A percentile compares a stretch with the other conserved stretches of the same genome.
These are phyloP conservation scores for Hamigera avellanea DNA, from an alignment of 495 filamentous ascomycete species.

Conservation along the genomic window DNA sequence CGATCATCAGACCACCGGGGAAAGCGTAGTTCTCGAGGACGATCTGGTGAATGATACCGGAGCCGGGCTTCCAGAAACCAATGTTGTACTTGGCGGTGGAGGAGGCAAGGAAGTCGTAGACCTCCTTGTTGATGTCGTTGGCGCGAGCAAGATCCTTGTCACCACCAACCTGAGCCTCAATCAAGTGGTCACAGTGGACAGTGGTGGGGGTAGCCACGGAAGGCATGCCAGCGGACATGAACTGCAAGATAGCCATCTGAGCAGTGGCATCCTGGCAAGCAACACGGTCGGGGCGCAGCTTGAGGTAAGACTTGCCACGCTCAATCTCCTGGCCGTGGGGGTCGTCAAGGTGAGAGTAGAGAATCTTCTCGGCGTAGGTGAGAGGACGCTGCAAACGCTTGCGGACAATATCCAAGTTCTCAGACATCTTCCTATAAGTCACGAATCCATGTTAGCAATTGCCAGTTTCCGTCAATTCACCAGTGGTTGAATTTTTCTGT, in stretches of 20 bases:
- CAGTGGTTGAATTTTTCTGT: too few relatives aligned
- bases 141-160: conserved; percentile 90
- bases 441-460: conserved; percentile 21
- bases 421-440: conserved; percentile 83
- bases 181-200: conserved; percentile 98
- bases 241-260: conserved; percentile 99
- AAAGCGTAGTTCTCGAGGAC: conserved; percentile 98
- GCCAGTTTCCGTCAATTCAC: too few relatives aligned
- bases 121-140: conserved; percentile 94
- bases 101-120: conserved; percentile 93
- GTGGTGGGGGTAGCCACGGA: conserved; percentile 90
- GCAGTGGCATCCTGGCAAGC: conserved; percentile 99
- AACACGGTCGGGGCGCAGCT: conserved; percentile 91
- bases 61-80: conserved; percentile 98
- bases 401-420: conserved; percentile 89
- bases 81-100: conserved; percentile 99
- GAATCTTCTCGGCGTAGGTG: conserved; percentile 94
- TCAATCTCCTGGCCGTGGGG: conserved; percentile 92
- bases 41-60: conserved; percentile 99
- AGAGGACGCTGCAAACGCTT: conserved; percentile 80
- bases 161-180: conserved; percentile 93
- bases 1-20: conserved; percentile 95
- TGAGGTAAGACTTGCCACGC: conserved; percentile 90
- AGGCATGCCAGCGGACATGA: conserved; percentile 97
- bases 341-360: conserved; percentile 98